phyloP scores from a whole-genome alignment of 805 yeast genomes.

The Komagataella kurtzmanii region DNA sequence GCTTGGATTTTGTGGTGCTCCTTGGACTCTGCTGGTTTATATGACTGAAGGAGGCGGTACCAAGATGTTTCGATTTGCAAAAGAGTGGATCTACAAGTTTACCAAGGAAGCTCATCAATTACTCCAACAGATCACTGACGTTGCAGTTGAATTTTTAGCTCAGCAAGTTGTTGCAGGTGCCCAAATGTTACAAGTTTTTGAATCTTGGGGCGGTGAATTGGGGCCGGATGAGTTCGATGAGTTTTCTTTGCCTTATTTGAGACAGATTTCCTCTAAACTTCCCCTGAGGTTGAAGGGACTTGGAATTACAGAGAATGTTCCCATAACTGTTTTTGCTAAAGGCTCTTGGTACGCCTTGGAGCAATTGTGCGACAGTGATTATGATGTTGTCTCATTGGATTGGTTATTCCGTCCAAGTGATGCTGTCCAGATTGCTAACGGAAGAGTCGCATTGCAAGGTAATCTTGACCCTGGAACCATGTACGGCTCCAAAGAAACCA shows the following conservation, averaged over 20 bases:
- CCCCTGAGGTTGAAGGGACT: conserved; percentile 59
- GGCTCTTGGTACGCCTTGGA: conserved; percentile 97
- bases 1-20: conserved; percentile 94
- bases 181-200: conserved; percentile 93
- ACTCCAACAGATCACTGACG: conserved; percentile 69
- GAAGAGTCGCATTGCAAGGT: conserved; percentile 83
- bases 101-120: conserved; percentile 60
- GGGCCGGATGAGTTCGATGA: conserved; percentile 82
- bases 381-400: conserved; percentile 82
- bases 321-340: conserved; percentile 84
- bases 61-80: conserved; percentile 78
- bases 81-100: conserved; percentile 80
- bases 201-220: conserved; percentile 96
- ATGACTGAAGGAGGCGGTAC: conserved; percentile 98
- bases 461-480: conserved; percentile 92
- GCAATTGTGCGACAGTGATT: conserved; percentile 67
- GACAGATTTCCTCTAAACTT: conserved; percentile 56
- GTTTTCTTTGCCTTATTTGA: conserved; percentile 80
- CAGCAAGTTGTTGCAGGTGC: conserved; percentile 97
- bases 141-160: conserved; percentile 84
- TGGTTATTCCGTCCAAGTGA: conserved; percentile 81
- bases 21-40: conserved; percentile 93
- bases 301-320: conserved; percentile 60
- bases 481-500: conserved; percentile 78
- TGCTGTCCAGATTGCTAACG: conserved; percentile 63